A percentile compares a stretch with the other conserved stretches of the same genome.
phyloP scores from a whole-genome alignment of 805 yeast genomes.

The Lipomyces anomalus region DNA sequence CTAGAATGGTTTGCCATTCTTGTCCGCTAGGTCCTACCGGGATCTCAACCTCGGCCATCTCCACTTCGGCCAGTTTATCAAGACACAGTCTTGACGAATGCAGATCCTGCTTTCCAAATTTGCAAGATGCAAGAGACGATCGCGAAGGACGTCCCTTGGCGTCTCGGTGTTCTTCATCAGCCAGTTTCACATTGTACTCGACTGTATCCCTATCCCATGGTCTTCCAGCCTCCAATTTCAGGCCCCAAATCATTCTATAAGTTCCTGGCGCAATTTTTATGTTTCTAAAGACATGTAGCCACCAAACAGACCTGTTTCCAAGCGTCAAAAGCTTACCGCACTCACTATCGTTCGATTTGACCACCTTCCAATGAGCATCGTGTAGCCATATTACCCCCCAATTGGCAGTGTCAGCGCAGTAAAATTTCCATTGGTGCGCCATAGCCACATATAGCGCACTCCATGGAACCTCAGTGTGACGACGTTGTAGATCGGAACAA shows the following conservation, averaged over 20 bases:
- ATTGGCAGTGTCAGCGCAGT: conserved; percentile 14
- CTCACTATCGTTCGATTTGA: conserved; percentile 2
- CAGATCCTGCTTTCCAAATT: conserved; percentile 1
- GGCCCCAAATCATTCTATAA: conserved; percentile 16
- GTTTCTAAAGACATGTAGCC: conserved; percentile 19
- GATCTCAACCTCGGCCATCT: conserved; percentile 10
- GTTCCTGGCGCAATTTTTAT: conserved; percentile 15
- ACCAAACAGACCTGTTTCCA: conserved; percentile 8
- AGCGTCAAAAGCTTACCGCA: conserved; percentile 12
- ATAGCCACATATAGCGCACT: conserved; percentile 8
- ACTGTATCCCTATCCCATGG: background rate
- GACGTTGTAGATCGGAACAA: conserved; percentile 3
- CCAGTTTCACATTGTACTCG: conserved; percentile 9
- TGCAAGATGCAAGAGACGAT: no score
- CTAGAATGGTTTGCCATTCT: conserved; percentile 15
- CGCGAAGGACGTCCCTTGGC: conserved; percentile 15
- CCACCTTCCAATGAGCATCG: conserved; percentile 9
- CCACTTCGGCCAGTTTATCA: conserved; percentile 12
- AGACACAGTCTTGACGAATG: background rate
- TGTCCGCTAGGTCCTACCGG: conserved; percentile 4
- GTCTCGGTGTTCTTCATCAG: conserved; percentile 6
- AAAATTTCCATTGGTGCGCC: conserved; percentile 14
- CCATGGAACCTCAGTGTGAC: conserved; percentile 4
- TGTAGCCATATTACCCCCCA: conserved; percentile 23
- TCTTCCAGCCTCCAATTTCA: conserved; percentile 2